Evolutionary conservation across 495 filamentous ascomycete species (phyloP).

Genomic region (Baudoinia panamericana): DNA sequence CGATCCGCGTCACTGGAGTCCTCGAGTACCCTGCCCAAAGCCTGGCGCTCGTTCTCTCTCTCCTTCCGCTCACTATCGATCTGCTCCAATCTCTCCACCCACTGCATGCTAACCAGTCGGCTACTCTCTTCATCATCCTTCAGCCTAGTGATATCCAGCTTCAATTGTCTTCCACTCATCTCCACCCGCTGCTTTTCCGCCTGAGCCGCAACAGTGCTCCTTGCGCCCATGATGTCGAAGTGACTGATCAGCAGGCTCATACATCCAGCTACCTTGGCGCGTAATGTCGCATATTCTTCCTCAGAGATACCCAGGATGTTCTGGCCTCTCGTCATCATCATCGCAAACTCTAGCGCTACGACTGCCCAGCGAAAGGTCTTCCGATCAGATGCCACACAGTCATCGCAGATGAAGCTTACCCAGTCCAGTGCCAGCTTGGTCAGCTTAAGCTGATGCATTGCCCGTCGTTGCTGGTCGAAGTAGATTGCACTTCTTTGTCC

Average conservation of each 20-base stretch:
- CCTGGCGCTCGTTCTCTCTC: constrained; percentile 75
- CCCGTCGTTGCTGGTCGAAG: constrained; percentile 83
- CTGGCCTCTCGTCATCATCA: constrained; percentile 86
- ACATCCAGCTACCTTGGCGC: constrained; percentile 85
- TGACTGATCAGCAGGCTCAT: constrained; percentile 97
- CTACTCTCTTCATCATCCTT: constrained; percentile 76
- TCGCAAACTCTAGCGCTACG: constrained; percentile 85
- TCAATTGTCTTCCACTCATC: constrained; percentile 50
- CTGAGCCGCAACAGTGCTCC: constrained; percentile 83
- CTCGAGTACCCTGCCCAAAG: constrained; percentile 79
- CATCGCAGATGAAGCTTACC: constrained; percentile 95
- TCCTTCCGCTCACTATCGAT: constrained; percentile 69
- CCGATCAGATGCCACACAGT: constrained; percentile 85
- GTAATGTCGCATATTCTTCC: constrained; percentile 65
- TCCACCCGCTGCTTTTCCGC: constrained; percentile 77
- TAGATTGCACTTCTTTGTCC: constrained; percentile 84
- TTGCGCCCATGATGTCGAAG: constrained; percentile 96
- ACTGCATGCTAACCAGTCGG: constrained; percentile 56
- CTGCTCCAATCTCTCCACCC: constrained; percentile 51
- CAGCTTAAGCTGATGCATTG: constrained; percentile 92
- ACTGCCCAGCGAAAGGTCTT: constrained; percentile 98
- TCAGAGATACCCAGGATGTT: constrained; percentile 81
- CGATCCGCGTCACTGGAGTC: constrained; percentile 90
- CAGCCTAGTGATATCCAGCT: constrained; percentile 61
- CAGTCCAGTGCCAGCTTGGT: constrained; percentile 89